Evolutionary conservation across 192 early-diverging fungal species (phyloP), one percentile per base, ranked within the genome.

Genomic region (Coemansia sp.): DNA sequence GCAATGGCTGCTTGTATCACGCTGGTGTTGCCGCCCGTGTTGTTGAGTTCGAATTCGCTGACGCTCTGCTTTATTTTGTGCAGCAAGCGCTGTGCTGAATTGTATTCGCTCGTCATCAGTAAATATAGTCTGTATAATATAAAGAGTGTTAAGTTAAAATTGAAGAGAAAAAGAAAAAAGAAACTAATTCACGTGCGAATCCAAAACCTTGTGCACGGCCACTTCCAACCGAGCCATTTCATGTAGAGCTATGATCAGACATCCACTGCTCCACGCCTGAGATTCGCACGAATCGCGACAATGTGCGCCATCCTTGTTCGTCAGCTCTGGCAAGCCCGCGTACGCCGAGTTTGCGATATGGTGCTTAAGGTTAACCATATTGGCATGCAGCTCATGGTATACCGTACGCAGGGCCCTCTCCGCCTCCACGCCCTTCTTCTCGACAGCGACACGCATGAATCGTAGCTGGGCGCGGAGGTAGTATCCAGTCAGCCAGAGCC

Each of bases 311-410:
- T 97, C 64, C 62, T 77, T 75, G 72, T 99, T 99, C 8, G 98
- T 99, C 66, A 99, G 78, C 81, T 99, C 98, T n/a, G 96, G 95
- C 48, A 99, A 77, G 16, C 98, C 98, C 11, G 89, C 91, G 84
- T 88, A 99, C 11, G 91, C 85, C 45, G 86, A 90, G 34, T 59
- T 78, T n/a, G 86, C 76, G 34, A 98, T 87, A 39, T 72, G 73
- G 60, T 62, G 75, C 44, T 78, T 83, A 16, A 81, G 74, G 44
- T 88, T 86, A 24, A 86, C 75, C 83, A 95, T 95, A 69, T 95
- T 93, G 2, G 86, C 82, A 42, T 93, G 74, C 60, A 96, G 85
- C 44, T 89, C 79, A 9, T 87, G 87, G 61, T 92, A 89, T 59
- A 96, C 84, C 36, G 83, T 85, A 42, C 81, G 82, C 37, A 91